These are phyloP conservation scores for Vaccinium myrtillus DNA, from an alignment of 148 eudicot species.

Conservation along the genomic window DNA sequence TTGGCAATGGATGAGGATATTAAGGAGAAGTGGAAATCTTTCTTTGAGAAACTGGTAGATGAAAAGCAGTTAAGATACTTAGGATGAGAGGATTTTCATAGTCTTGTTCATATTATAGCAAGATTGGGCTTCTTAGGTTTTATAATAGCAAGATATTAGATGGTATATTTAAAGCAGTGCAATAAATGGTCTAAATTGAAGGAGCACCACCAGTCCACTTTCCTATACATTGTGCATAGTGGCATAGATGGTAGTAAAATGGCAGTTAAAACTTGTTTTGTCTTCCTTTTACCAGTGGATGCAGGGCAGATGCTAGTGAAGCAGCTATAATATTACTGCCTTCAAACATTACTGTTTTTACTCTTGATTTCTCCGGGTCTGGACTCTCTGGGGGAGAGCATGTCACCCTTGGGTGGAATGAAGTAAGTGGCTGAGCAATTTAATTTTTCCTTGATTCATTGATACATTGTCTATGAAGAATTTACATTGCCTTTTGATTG, in stretches of 20 bases:
- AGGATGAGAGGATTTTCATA: background rate
- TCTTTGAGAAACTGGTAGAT: background rate
- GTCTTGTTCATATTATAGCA: background rate
- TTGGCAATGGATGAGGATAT: background rate
- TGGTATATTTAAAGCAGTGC: background rate
- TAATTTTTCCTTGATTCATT: background rate
- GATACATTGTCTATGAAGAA: background rate
- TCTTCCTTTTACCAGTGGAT: constrained; percentile 65
- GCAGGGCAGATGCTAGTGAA: constrained; percentile 99
- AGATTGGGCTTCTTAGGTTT: background rate
- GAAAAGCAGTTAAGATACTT: background rate
- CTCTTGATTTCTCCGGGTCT: constrained; percentile 97
- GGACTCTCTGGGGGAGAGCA: constrained; percentile 99
- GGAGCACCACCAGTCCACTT: background rate
- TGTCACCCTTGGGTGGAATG: constrained; percentile 95
- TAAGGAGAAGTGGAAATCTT: background rate
- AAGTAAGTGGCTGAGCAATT: constrained; percentile 50
- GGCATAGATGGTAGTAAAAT: background rate
- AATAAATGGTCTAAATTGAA: background rate
- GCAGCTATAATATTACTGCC: constrained; percentile 96
- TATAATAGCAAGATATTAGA: background rate
- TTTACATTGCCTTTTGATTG: too few species aligned
- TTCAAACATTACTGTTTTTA: constrained; percentile 72
- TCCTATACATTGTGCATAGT: background rate
- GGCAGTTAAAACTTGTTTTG: constrained; percentile 11